These are phyloP conservation scores for Chrysophaeum taylorii DNA, from an alignment of 352 stramenopile species.

Conservation along the genomic window DNA sequence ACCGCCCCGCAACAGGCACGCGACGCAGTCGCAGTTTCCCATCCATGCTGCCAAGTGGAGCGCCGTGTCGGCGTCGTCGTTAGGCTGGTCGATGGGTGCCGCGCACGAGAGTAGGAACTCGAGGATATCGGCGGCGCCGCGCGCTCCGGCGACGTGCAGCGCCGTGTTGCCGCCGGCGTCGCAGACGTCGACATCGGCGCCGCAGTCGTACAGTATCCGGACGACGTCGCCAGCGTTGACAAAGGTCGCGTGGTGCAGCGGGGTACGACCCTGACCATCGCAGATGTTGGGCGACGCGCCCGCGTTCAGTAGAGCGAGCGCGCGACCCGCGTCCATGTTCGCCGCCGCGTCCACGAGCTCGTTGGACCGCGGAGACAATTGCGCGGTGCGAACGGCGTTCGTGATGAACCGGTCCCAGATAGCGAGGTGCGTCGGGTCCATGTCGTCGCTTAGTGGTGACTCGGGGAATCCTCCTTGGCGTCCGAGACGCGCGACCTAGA, in stretches of 20 bases:
- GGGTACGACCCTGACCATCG: not conserved
- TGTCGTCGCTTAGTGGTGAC: no score
- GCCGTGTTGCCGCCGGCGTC: not conserved
- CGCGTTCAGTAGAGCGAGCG: not conserved
- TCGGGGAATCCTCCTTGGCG: no score
- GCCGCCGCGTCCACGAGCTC: not conserved
- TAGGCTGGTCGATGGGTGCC: not conserved
- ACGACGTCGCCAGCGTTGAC: not conserved
- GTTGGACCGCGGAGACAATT: no score
- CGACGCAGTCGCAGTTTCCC: not conserved
- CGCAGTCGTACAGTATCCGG: constrained; percentile 1
- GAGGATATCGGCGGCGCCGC: not conserved
- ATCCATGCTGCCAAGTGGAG: constrained; percentile 5
- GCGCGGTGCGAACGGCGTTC: no score
- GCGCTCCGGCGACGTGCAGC: not conserved
- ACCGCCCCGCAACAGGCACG: not conserved
- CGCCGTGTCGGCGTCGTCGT: not conserved
- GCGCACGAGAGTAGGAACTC: not conserved
- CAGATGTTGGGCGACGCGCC: not conserved
- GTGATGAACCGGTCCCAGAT: constrained; percentile 3
- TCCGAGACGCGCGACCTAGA: no score
- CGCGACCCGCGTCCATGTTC: not conserved
- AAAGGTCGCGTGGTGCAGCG: not conserved
- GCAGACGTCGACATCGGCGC: not conserved
- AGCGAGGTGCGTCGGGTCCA: not conserved